These are phyloP conservation scores for Collybia nuda DNA, from an alignment of 768 basidiomycete species.

Conservation along the genomic window DNA sequence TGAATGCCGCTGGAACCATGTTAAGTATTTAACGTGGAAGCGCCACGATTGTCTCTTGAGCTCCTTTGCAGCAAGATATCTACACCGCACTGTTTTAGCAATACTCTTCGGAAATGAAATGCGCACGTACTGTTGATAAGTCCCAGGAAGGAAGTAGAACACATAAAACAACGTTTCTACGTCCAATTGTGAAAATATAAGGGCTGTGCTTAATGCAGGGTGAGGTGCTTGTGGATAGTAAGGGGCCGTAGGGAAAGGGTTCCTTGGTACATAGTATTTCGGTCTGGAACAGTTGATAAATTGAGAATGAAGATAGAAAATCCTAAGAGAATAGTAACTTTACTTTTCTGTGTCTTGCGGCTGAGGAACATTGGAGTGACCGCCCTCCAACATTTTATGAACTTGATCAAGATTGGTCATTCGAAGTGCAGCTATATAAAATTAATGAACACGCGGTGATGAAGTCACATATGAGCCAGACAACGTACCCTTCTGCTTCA, in stretches of 20 bases:
- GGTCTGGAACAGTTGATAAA: constrained; percentile 55
- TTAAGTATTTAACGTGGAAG: constrained; percentile 98
- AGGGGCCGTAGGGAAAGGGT: constrained; percentile 85
- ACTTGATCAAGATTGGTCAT: constrained; percentile 88
- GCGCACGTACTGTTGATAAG: constrained; percentile 88
- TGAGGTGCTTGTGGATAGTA: constrained; percentile 94
- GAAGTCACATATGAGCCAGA: not conserved
- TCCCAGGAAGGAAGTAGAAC: constrained; percentile 97
- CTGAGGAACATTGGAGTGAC: constrained; percentile 85
- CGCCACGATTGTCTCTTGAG: constrained; percentile 98
- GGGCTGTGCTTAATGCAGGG: constrained; percentile 76
- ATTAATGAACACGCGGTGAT: not conserved
- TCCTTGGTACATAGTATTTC: constrained; percentile 93
- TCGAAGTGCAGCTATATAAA: constrained; percentile 62
- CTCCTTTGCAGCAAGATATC: constrained; percentile 95
- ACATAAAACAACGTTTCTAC: constrained; percentile 98
- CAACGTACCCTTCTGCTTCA: constrained; percentile 89
- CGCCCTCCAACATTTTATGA: constrained; percentile 91
- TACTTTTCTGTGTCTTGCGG: constrained; percentile 97
- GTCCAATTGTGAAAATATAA: constrained; percentile 87
- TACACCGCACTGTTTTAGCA: constrained; percentile 26
- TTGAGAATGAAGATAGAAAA: constrained; percentile 5
- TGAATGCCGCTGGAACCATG: constrained; percentile 99
- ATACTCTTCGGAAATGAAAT: not conserved
- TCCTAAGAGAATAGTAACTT: constrained; percentile 8